Evolutionary conservation across 257 asterid species (phyloP).

Genomic region (Solanum ahanhuiri): DNA sequence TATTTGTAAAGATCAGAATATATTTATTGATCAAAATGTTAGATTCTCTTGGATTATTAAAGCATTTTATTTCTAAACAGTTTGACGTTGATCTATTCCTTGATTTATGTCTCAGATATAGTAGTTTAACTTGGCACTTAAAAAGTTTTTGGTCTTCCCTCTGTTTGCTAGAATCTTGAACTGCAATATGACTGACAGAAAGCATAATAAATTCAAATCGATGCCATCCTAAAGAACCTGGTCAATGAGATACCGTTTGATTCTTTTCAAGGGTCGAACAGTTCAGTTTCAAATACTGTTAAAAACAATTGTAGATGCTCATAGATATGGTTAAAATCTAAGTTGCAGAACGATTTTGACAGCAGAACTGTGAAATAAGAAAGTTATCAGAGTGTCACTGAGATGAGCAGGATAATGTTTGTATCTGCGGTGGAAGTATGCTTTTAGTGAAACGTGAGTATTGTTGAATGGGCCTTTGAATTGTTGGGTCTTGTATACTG

Average conservation of each 20-base stretch:
- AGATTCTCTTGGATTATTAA: not conserved
- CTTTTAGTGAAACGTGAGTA: not conserved
- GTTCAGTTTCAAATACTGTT: not conserved
- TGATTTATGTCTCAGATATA: not conserved
- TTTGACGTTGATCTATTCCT: not conserved
- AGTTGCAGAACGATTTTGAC: not conserved
- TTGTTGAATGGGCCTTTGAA: not conserved
- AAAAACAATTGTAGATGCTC: not conserved
- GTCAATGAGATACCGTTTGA: not conserved
- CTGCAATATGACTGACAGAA: not conserved
- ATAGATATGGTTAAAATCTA: not conserved
- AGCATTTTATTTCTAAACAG: not conserved
- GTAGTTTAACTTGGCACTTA: not conserved
- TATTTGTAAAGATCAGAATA: not conserved
- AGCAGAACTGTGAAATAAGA: not conserved
- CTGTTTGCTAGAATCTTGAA: not conserved
- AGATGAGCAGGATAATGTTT: not conserved
- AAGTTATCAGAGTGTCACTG: not conserved
- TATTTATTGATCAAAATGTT: not conserved
- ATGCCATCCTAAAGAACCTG: not conserved
- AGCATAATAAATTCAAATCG: not conserved
- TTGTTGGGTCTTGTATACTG: not conserved
- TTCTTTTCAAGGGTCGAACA: not conserved
- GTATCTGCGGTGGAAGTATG: not conserved
- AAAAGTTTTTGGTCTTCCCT: not conserved